Evolutionary conservation across 2,329 filamentous ascomycete species (phyloP), one percentile per base, ranked within the genome.

Genomic region (Aspergillus brasiliensis): DNA sequence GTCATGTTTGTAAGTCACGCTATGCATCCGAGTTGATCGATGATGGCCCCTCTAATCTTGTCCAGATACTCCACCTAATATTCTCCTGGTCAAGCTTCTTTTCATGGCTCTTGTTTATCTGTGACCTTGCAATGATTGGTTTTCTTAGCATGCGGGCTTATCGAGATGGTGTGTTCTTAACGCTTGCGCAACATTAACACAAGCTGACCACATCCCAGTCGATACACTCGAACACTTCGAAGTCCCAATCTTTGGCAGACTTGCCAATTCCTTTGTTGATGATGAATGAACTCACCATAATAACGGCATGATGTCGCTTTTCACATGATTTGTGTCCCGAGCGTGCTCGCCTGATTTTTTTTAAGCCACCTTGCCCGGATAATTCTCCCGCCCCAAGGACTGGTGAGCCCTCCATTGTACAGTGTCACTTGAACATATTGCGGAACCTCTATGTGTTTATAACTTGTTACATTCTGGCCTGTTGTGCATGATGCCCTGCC

Each of bases 191-290:
- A 5, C n/a, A 11, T 37, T 21, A 46, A 17, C 8, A 15, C 15
- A 10, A 19, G 25, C 64, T 67, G 55, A 66, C 44, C 34, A 52
- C 5, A n/a, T 31, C 17, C 2, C 28, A 88, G 86, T 87, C 54
- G 86, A 88, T 63, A 87, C 83, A 1, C 78, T 88, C 53, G 79
- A 83, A 58, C 80, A 94, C 73, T 96, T 88, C 63, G 93, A 98
- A 76, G 84, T 97, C 2, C 94, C 94, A 0, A 87, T 96, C 71
- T 89, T 98, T 70, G 95, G 95, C 4, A 83, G 83, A 44, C 80
- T 97, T 67, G 95, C 95, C 46, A 96, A 89, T 77, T 90, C 90
- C 25, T 94, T 97, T 72, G 83, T 98, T 59, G 94, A 97, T 71
- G 91, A 97, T 72, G 95, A 97, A 75, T 89, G 49, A 62, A 38